Base-by-base conservation (phyloP, 805 yeast genomes). In the Cyberlindnera suaveolens region DNA sequence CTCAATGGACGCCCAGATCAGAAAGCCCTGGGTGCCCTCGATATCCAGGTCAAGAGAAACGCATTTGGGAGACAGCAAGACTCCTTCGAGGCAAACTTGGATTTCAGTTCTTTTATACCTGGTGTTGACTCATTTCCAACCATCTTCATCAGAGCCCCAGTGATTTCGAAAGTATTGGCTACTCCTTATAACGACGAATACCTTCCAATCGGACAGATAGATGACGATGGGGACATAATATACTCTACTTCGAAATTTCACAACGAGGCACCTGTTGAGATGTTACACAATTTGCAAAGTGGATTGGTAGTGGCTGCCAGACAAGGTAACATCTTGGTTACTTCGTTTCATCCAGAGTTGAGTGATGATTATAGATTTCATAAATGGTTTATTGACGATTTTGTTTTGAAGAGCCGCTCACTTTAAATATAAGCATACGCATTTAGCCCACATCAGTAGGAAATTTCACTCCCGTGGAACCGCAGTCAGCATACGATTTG, bases 401-500 rank as follows among this genome's bases (percentile, higher is more conserved):
- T 33, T 17, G 23, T 33, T 33, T 23, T 23, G 11, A 23, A 23
- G 27, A 2, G 27, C 8, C 27, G 13, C 3, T 23, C 27, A 23
- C 27, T 3, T 6, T 23, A 11, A 23, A 23, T 23, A 23, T 23
- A 19, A 6, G 2, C 5, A 19, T 19, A 6, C 23, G 23, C 23
- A 19, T 19, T 19, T 19, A 6, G 23, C 3, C 8, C 23, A 19
- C 18, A 17, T 17, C 18, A 17, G 18, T 17, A 17, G 18, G 18
- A 17, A 17, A 17, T 17, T 17, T 17, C 18, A 4, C 18, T 17
- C 18, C n/a, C n/a, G n/a, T 76, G 81, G 81, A 51, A 38, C 14
- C 74, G 81, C 1, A 82, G 83, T 19, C 82, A 77, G 46, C 83
- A 77, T 57, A 60, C 75, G 80, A 50, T 72, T 73, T 44, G 61